Evolutionary conservation across 2,329 filamentous ascomycete genomes (phyloP).

Genomic region (Cordyceps pruinosa): DNA sequence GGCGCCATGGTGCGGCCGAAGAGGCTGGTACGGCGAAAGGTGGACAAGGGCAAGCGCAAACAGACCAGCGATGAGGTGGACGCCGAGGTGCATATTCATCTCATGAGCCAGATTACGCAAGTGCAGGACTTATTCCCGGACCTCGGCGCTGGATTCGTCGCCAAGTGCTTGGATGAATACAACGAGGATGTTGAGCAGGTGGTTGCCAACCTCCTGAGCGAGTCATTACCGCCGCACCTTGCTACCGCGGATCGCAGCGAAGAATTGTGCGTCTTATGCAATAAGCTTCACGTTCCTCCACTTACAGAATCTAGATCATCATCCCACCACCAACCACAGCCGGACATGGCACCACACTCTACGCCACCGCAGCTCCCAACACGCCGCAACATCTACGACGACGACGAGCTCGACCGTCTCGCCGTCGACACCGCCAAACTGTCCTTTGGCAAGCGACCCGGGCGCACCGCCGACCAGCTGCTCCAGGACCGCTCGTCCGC

Average conservation of each 20-base stretch:
- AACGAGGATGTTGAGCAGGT: slow-evolving; percentile 69
- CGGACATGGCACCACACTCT: slow-evolving; percentile 48
- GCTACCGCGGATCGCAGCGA: slow-evolving; percentile 56
- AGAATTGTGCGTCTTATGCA: slow-evolving; percentile 44
- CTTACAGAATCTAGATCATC: slow-evolving; percentile 20
- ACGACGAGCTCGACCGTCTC: slow-evolving; percentile 72
- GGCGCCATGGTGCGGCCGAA: slow-evolving; percentile 46
- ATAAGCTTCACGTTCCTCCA: not conserved
- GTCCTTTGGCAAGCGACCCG: slow-evolving; percentile 67
- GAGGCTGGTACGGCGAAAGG: slow-evolving; percentile 44
- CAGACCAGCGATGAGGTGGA: slow-evolving; percentile 31
- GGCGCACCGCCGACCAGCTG: slow-evolving; percentile 63
- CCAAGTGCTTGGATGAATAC: slow-evolving; percentile 74
- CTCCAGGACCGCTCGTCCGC: slow-evolving; percentile 58
- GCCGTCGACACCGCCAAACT: slow-evolving; percentile 59
- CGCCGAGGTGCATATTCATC: slow-evolving; percentile 63
- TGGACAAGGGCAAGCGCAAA: slow-evolving; percentile 59
- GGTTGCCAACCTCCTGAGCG: slow-evolving; percentile 74
- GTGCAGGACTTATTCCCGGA: slow-evolving; percentile 93
- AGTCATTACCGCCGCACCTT: slow-evolving; percentile 64
- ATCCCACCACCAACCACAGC: slow-evolving; percentile 19
- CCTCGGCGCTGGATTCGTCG: slow-evolving; percentile 74
- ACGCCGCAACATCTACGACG: slow-evolving; percentile 70
- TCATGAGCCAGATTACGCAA: slow-evolving; percentile 76
- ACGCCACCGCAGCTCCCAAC: slow-evolving; percentile 51